These are phyloP conservation scores for Apiotrichum porosum DNA, from an alignment of 1,284 basidiomycete species.

Conservation along the genomic window DNA sequence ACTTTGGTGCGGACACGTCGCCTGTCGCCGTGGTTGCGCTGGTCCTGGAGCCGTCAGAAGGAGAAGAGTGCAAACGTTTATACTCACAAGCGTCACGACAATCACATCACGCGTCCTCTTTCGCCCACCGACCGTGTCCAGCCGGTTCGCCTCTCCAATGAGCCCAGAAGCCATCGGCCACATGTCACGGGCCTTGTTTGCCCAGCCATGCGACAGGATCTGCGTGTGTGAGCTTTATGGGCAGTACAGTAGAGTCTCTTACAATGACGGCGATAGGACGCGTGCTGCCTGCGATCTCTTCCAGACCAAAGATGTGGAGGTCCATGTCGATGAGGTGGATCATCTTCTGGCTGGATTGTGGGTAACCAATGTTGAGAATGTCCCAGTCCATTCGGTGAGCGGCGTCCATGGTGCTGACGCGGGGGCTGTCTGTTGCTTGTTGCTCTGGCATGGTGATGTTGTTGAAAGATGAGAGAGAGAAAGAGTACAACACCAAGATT, in stretches of 20 bases:
- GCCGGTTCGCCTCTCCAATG: constrained; percentile 24
- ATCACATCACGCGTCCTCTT: constrained; percentile 33
- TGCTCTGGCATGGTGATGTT: too few species aligned
- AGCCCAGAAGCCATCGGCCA: constrained; percentile 37
- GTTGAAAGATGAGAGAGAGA: too few species aligned
- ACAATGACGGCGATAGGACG: constrained; percentile 30
- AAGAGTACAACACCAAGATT: too few species aligned
- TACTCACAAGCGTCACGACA: constrained; percentile 42
- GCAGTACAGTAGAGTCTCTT: constrained; percentile 4
- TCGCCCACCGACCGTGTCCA: constrained; percentile 6
- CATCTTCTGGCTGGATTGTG: background rate
- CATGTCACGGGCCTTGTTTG: constrained; percentile 18
- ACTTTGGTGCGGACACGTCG: constrained; percentile 53
- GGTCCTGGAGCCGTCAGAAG: constrained; percentile 58
- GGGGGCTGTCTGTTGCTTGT: too few species aligned
- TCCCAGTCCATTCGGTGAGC: constrained; percentile 21
- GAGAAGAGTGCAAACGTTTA: background rate
- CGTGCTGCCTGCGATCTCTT: constrained; percentile 27
- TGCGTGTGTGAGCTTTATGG: background rate
- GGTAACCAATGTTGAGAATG: constrained; percentile 18
- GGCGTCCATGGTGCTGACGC: background rate
- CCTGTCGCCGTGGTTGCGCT: constrained; percentile 65
- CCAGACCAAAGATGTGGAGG: constrained; percentile 32
- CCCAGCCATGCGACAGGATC: constrained; percentile 15
- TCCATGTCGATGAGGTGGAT: constrained; percentile 29